A percentile compares a stretch with the other conserved stretches of the same genome.
These are phyloP conservation scores for Alternaria metachromatica DNA, from an alignment of 2,329 filamentous ascomycete species.

Conservation along the genomic window DNA sequence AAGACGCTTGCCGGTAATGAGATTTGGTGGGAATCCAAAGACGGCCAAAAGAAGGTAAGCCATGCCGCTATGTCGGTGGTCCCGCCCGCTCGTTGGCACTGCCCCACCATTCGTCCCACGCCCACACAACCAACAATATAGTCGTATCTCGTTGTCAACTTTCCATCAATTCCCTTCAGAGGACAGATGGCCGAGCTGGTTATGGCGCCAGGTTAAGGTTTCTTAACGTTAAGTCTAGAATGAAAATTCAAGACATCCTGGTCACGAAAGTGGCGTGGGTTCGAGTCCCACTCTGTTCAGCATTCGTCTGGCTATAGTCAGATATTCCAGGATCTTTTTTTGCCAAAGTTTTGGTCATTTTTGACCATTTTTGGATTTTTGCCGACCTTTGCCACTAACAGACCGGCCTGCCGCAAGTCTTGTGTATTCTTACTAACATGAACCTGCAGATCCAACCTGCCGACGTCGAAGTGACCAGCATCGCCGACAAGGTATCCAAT, in stretches of 20 bases:
- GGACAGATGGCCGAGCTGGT: slow-evolving; percentile 32
- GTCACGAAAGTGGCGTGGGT: slow-evolving; percentile 51
- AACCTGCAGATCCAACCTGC: slow-evolving; percentile 73
- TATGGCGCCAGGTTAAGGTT: slow-evolving; percentile 45
- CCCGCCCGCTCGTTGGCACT: slow-evolving; percentile 2
- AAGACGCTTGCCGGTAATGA: slow-evolving; percentile 72
- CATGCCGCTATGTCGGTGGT: slow-evolving; percentile 6
- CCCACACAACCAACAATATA: background rate
- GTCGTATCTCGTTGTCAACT: background rate
- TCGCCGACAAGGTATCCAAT: slow-evolving; percentile 80
- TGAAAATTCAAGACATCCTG: slow-evolving; percentile 21
- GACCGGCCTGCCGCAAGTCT: no score
- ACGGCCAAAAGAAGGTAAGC: slow-evolving; percentile 70
- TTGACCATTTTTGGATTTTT: background rate
- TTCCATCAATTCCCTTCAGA: background rate
- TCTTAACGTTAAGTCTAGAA: slow-evolving; percentile 15
- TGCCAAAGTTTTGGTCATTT: background rate
- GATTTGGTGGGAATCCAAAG: slow-evolving; percentile 81
- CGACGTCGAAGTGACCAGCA: slow-evolving; percentile 74
- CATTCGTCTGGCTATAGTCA: slow-evolving; percentile 36
- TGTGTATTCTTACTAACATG: slow-evolving; percentile 15
- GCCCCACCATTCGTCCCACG: slow-evolving; percentile 6
- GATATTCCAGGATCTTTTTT: slow-evolving; percentile 36
- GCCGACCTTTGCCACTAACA: no score
- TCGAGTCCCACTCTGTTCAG: slow-evolving; percentile 51